Base-by-base conservation (phyloP, 192 early-diverging fungal species). In the Backusella parvicylindrica region DNA sequence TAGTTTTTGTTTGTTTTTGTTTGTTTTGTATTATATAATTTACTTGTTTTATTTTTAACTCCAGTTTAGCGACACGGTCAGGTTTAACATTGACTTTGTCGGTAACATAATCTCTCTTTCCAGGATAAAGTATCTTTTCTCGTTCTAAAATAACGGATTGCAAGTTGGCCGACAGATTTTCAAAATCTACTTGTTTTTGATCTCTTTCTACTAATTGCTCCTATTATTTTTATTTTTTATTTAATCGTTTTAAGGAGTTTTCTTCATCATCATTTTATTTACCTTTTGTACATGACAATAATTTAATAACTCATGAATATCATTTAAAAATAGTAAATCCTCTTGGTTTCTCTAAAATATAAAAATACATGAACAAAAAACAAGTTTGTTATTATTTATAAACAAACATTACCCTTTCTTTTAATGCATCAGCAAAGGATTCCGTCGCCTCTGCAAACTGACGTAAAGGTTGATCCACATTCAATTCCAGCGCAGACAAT, bases 181-280 rank as follows among this genome's bases (percentile, higher is more conserved):
- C 96, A 79, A 91, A 91, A 83, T 98, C 96, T 7, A 97, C 85
- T 83, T 99, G 97, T 83, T 98, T 98, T 80, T 99, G 95, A 82
- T 99, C 97, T 31, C 96, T 82, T 69, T 87, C 75, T 70, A 86
- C 87, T 26, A 99, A 85, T 56, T 92, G 85, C 53, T 92, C 92
- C 91, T 85, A 80, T 28, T 65, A 7, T 53, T 53, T 2, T 56
- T 56, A 26, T 3, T 26, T 56, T 60, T 11, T 28, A 11, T 26
- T 60, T 60, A 2, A 8, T 21, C 50, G n/a, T 53, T 53, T 53
- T 53, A 28, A 33, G 28, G 16, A 31, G 64, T 33, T 3, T 32
- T 13, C 12, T 4, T 66, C n/a, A n/a, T n/a, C n/a, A n/a, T n/a
- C n/a, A n/a, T 31, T 2, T n/a, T 49, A 13, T 6, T 31, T 80